A percentile compares a stretch with the other conserved stretches of the same genome.
Conservation (phyloP, 2,329 filamentous ascomycete genomes). For the Xylaria sp. region DNA sequence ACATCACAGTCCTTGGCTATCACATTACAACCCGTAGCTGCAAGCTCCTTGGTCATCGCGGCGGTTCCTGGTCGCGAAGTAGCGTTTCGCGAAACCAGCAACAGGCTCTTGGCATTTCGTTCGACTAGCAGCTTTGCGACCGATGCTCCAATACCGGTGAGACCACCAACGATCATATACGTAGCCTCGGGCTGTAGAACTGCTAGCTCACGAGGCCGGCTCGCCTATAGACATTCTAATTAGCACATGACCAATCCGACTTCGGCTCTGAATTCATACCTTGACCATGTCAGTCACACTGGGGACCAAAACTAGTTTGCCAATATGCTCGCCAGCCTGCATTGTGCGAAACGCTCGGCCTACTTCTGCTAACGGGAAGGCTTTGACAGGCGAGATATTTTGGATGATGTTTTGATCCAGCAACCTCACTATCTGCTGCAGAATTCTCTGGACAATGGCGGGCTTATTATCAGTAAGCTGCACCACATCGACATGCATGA, state of each 20-base stretch:
- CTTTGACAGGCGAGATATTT: conserved; percentile 44
- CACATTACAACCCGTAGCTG: conserved; percentile 13
- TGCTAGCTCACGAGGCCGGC: conserved; percentile 3
- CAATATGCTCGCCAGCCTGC: conserved; percentile 54
- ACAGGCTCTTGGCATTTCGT: conserved; percentile 44
- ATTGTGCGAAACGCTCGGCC: conserved; percentile 53
- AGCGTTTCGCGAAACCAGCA: conserved; percentile 47
- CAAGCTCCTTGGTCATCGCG: conserved; percentile 30
- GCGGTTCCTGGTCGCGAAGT: conserved; percentile 21
- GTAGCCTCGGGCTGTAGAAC: conserved; percentile 36
- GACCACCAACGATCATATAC: conserved; percentile 49
- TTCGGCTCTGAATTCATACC: background rate
- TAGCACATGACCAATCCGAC: background rate
- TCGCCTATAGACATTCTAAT: conserved; percentile 14
- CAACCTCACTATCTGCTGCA: conserved; percentile 22
- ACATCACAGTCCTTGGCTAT: conserved; percentile 23
- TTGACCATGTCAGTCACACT: conserved; percentile 15
- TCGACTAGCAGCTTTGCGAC: conserved; percentile 37
- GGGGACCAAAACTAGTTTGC: conserved; percentile 51
- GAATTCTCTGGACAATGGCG: conserved; percentile 8
- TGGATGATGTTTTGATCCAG: conserved; percentile 19
- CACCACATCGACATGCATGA: conserved; percentile 15
- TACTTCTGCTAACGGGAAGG: conserved; percentile 42
- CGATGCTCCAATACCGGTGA: conserved; percentile 45
- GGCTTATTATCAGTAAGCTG: conserved; percentile 16